Percentiles rank a stretch among this genome's conserved stretches.
Evolutionary conservation across 1,139 yeast species (phyloP).

Genomic region (Yamadazyma friedrichii): DNA sequence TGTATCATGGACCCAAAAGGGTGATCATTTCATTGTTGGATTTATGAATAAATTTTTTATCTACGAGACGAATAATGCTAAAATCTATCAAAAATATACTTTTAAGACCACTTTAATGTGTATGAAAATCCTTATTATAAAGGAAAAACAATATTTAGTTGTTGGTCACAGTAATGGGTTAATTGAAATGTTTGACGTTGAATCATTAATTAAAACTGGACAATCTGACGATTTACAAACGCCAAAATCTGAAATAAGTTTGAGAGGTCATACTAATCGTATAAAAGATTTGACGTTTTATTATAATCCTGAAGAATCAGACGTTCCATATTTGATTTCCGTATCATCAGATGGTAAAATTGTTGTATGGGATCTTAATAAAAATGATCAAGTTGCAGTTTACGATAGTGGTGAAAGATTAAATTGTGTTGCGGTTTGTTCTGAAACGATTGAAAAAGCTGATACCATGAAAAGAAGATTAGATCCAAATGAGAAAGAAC

Average conservation of each 20-base stretch:
- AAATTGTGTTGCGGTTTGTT: slow-evolving; percentile 77
- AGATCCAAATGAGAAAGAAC: slow-evolving; percentile 34
- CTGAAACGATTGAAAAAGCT: slow-evolving; percentile 74
- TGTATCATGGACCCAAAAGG: slow-evolving; percentile 64
- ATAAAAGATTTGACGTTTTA: slow-evolving; percentile 72
- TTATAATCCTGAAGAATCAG: slow-evolving; percentile 36
- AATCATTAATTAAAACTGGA: slow-evolving; percentile 19
- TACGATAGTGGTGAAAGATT: slow-evolving; percentile 92
- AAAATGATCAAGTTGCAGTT: slow-evolving; percentile 80
- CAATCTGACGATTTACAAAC: slow-evolving; percentile 20
- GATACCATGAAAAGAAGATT: slow-evolving; percentile 69
- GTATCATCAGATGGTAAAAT: slow-evolving; percentile 92
- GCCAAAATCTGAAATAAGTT: slow-evolving; percentile 50
- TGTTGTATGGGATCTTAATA: slow-evolving; percentile 78
- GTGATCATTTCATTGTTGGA: slow-evolving; percentile 74
- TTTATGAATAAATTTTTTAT: slow-evolving; percentile 61
- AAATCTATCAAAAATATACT: slow-evolving; percentile 48
- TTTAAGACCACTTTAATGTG: slow-evolving; percentile 67
- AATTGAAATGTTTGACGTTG: slow-evolving; percentile 53
- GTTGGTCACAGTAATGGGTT: slow-evolving; percentile 74
- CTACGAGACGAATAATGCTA: slow-evolving; percentile 65
- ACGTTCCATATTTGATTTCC: slow-evolving; percentile 59
- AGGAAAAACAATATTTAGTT: slow-evolving; percentile 54
- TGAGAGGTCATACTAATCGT: slow-evolving; percentile 82
- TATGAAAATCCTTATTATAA: slow-evolving; percentile 49